Evolutionary conservation across 148 eudicot species (phyloP).

Genomic region (Persicaria maculosa): DNA sequence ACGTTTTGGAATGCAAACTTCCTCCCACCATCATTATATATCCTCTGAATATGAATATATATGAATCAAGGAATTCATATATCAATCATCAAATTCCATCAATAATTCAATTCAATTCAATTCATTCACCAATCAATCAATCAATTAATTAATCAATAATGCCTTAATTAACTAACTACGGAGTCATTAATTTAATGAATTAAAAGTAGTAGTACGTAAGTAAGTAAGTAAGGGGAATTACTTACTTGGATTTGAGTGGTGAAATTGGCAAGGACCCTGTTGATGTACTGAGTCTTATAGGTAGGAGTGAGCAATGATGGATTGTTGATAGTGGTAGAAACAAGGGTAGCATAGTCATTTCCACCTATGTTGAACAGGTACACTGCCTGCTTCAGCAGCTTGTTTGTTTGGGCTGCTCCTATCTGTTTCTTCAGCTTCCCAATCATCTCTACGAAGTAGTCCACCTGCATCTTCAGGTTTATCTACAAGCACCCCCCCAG

Average conservation of each 20-base stretch:
- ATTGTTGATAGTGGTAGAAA: constrained; percentile 4
- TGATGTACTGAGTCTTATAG: constrained; percentile 16
- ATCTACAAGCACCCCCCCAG: constrained; percentile 18
- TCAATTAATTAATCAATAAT: background rate
- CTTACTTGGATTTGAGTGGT: constrained; percentile 28
- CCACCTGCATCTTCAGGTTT: constrained; percentile 24
- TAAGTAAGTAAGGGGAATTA: too few species aligned
- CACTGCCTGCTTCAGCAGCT: constrained; percentile 24
- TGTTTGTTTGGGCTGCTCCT: constrained; percentile 22
- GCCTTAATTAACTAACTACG: background rate
- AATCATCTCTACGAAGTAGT: constrained; percentile 26
- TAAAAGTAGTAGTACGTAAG: too few species aligned
- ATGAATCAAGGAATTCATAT: background rate
- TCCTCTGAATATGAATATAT: constrained; percentile 10
- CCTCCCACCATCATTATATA: constrained; percentile 29
- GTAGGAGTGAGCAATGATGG: constrained; percentile 11
- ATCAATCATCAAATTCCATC: background rate
- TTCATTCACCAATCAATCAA: too few species aligned
- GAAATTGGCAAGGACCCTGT: constrained; percentile 31
- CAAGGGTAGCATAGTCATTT: constrained; percentile 28
- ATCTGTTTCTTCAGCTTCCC: constrained; percentile 15
- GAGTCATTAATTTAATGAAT: background rate
- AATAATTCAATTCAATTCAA: too few species aligned
- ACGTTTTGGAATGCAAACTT: constrained; percentile 31
- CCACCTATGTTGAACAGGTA: constrained; percentile 30